These are phyloP conservation scores for Ilyonectria mors-panacis DNA, from an alignment of 2,329 filamentous ascomycete genomes.

Conservation along the genomic window DNA sequence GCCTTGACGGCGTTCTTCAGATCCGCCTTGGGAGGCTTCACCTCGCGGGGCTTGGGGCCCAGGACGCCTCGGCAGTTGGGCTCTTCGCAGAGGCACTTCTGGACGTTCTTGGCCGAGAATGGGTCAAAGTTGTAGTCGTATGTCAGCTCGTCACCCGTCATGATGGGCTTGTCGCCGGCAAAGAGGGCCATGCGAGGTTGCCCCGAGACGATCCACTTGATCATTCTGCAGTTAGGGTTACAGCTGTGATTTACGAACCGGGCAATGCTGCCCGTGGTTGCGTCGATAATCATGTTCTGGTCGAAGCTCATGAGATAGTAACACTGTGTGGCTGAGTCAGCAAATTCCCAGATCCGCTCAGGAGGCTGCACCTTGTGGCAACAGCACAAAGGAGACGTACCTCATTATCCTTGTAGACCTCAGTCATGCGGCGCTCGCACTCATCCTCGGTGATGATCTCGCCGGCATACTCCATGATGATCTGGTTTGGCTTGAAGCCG, in stretches of 20 bases:
- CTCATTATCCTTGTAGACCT: constrained; percentile 93
- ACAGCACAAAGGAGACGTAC: constrained; percentile 63
- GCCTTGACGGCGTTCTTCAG: constrained; percentile 57
- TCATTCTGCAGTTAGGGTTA: constrained; percentile 96
- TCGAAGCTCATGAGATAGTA: constrained; percentile 99
- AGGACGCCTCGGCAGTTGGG: constrained; percentile 75
- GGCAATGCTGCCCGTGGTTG: constrained; percentile 94
- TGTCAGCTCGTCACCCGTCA: constrained; percentile 95
- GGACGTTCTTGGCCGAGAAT: constrained; percentile 78
- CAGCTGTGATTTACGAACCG: constrained; percentile 99
- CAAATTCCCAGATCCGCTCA: constrained; percentile 16
- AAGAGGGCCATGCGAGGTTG: constrained; percentile 98
- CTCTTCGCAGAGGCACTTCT: constrained; percentile 75
- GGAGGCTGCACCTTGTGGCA: background rate
- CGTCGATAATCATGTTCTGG: constrained; percentile 98
- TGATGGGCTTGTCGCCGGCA: constrained; percentile 89
- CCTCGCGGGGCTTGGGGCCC: constrained; percentile 72
- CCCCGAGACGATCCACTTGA: constrained; percentile 95
- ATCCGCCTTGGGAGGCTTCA: constrained; percentile 64
- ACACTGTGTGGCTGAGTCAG: constrained; percentile 73
- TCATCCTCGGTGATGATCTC: constrained; percentile 97
- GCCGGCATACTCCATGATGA: constrained; percentile 98
- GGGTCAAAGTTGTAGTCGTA: constrained; percentile 89
- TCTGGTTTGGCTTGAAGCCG: constrained; percentile 88
- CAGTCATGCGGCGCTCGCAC: constrained; percentile 93